These are phyloP conservation scores for Claviceps citrina DNA, from an alignment of 2,329 filamentous ascomycete species.

Conservation along the genomic window DNA sequence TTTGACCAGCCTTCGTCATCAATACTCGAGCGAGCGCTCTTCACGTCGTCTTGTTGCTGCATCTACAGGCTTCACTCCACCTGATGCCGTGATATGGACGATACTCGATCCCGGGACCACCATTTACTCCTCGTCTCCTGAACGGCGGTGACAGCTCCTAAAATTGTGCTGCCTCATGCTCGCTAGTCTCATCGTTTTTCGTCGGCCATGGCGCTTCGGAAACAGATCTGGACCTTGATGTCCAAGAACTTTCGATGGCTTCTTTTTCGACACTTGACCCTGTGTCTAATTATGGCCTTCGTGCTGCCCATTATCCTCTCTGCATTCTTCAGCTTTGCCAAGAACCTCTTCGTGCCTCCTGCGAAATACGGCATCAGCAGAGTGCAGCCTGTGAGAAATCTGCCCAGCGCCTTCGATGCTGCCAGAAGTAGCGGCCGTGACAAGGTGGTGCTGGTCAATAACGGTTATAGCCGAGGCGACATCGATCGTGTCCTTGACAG, in stretches of 20 bases:
- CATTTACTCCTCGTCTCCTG: neutral
- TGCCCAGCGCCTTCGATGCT: slow-evolving; percentile 45
- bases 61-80: neutral
- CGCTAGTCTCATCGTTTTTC: neutral
- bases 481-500: slow-evolving; percentile 56
- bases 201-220: slow-evolving; percentile 32
- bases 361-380: slow-evolving; percentile 59
- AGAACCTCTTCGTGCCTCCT: slow-evolving; percentile 70
- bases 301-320: slow-evolving; percentile 43
- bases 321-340: slow-evolving; percentile 52
- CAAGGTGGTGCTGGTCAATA: slow-evolving; percentile 67
- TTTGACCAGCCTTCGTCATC: neutral
- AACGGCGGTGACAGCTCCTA: too few relatives aligned
- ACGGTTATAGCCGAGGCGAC: slow-evolving; percentile 49
- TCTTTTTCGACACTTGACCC: slow-evolving; percentile 34
- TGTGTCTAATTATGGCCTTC: slow-evolving; percentile 41
- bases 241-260: slow-evolving; percentile 47
- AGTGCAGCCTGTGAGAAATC: slow-evolving; percentile 42
- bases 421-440: slow-evolving; percentile 42
- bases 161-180: neutral
- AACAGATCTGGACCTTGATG: slow-evolving; percentile 45
- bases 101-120: neutral
- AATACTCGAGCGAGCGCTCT: too few relatives aligned
- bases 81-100: neutral
- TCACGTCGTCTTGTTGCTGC: neutral